Evolutionary conservation across 179 eudicot genomes (phyloP), one percentile per base, ranked within the genome.

Genomic region (Silene noctiflora): DNA sequence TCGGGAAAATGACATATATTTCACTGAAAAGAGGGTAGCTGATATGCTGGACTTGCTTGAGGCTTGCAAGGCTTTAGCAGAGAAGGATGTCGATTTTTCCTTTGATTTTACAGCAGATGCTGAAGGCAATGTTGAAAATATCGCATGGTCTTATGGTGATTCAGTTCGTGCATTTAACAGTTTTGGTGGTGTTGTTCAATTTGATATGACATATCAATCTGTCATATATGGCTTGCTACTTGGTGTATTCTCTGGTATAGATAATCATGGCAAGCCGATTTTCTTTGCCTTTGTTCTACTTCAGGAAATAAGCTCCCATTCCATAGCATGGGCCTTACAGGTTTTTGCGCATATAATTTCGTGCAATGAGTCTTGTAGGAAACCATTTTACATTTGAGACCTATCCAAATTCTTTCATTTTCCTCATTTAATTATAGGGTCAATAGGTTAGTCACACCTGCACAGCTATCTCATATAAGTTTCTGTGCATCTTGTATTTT

Each of bases 161-260:
- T 76, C 83, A 2, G 56, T 80, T 72, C 88, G 75, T 19, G 84
- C 89, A 25, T 88, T 75, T 70, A 65, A 81, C 53, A 64, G 81
- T 21, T 89, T 88, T 75, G 91, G 94, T 12, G 91, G 86, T 82
- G 94, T 80, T 16, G 85, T 89, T 64, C 83, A 75, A 65, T 89
- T 89, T 79, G 94, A 90, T 75, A 81, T 86, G 21, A 79, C 84
- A 7, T 88, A 88, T 80, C 87, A 88, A 61, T 90, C 89, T 25
- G 76, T 82, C 21, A 81, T 83, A 24, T 87, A 88, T 53, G 84
- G 85, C 53, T 76, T 88, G 88, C 79, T 85, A 56, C 81, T 90
- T 72, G 95, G 95, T 59, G 81, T 80, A 69, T 88, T 89, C 77
- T 78, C 86, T 82, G 95, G 92, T 61, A 84, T 87, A 55, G 83